These are phyloP conservation scores for Actinomucor elegans DNA, from an alignment of 371 early-diverging fungal genomes.

Conservation along the genomic window DNA sequence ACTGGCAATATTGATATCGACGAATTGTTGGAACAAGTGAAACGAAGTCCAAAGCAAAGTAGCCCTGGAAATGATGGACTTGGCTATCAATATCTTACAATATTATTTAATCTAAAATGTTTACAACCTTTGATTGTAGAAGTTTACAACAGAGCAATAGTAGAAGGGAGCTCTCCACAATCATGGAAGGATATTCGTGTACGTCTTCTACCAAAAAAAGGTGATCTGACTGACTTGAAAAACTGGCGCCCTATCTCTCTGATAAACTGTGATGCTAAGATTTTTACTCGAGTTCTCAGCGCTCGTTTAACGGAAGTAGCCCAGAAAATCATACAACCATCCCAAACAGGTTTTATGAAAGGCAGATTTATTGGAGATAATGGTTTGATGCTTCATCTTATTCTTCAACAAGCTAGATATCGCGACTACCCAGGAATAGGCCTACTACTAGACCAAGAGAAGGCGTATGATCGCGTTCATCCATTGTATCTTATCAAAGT, in stretches of 20 bases:
- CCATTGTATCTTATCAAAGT: no score
- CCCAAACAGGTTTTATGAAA: constrained; percentile 4
- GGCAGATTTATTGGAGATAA: constrained; percentile 11
- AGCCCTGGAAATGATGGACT: no score
- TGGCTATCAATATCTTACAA: no score
- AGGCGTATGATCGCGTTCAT: no score
- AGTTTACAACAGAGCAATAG: constrained; percentile 2
- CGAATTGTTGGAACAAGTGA: no score
- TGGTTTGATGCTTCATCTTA: neutral
- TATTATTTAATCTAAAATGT: no score
- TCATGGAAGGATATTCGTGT: constrained; percentile 8
- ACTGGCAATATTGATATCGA: no score
- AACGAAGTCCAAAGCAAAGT: no score
- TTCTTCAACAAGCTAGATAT: no score
- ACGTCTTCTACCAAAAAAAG: constrained; percentile 4
- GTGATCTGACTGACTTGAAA: neutral
- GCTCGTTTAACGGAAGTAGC: neutral
- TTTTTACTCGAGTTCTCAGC: constrained; percentile 14
- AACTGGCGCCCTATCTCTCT: constrained; percentile 6
- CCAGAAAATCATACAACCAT: neutral
- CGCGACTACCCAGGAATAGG: no score
- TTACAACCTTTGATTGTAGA: no score
- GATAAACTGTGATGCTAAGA: constrained; percentile 9
- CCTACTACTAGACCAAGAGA: no score
- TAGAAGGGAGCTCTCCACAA: neutral